A percentile compares a stretch with the other conserved stretches of the same genome.
Evolutionary conservation across 1,284 basidiomycete genomes (phyloP).

Genomic region (Anthracocystis walkeri): DNA sequence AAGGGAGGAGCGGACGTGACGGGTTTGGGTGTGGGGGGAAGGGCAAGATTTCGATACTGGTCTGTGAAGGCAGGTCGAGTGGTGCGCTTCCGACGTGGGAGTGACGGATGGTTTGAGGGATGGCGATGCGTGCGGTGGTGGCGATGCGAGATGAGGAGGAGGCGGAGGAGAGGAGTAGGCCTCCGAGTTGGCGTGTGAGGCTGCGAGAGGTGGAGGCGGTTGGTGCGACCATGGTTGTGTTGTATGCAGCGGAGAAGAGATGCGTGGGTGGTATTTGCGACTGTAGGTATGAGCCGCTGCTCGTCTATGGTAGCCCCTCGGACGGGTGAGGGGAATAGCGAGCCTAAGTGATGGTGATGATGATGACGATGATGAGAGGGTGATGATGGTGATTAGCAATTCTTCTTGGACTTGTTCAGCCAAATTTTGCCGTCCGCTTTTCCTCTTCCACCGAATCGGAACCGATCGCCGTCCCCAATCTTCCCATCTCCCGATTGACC

Average conservation of each 20-base stretch:
- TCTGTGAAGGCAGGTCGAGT: constrained; percentile 53
- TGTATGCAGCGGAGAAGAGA: background rate
- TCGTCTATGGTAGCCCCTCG: too few relatives aligned
- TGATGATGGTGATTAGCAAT: background rate
- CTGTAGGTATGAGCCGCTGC: too few relatives aligned
- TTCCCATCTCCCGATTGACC: constrained; percentile 1
- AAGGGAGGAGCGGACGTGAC: constrained; percentile 49
- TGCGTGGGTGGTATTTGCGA: background rate
- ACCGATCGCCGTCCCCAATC: background rate
- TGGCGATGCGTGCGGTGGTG: constrained; percentile 74
- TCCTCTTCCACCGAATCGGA: too few relatives aligned
- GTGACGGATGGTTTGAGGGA: constrained; percentile 22
- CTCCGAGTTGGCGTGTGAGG: constrained; percentile 24
- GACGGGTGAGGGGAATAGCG: too few relatives aligned
- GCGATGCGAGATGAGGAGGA: constrained; percentile 72
- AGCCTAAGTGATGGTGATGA: background rate
- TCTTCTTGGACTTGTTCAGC: constrained; percentile 1
- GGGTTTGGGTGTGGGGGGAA: constrained; percentile 66
- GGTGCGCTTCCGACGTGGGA: constrained; percentile 64
- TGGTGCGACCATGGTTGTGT: constrained; percentile 19
- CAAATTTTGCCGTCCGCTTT: background rate
- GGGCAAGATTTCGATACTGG: constrained; percentile 51
- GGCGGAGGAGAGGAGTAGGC: constrained; percentile 63
- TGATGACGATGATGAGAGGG: background rate
- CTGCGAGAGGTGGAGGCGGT: constrained; percentile 28